Percentiles rank a stretch among this genome's conserved stretches.
phyloP scores from a whole-genome alignment of 73 alveolate genomes.

The Paramecium bursaria region DNA sequence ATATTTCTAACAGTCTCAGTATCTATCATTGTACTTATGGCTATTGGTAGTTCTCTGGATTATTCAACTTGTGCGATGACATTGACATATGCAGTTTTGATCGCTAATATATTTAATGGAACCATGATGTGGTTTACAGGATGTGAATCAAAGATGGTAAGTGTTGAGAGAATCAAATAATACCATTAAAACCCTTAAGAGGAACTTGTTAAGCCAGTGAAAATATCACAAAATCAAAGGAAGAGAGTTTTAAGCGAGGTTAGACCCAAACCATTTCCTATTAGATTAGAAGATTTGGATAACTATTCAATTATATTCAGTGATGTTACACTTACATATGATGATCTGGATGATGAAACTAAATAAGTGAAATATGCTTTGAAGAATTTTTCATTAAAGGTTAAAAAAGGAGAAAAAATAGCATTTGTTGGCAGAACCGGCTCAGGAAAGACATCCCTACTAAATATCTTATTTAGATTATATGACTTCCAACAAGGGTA shows the following conservation, averaged over 20 bases:
- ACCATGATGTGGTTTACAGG: constrained; percentile 50
- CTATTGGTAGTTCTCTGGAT: constrained; percentile 12
- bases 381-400: constrained; percentile 33
- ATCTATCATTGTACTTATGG: constrained; percentile 45
- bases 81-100: constrained; percentile 55
- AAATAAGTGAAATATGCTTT: constrained; percentile 54
- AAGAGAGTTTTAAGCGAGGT: constrained; percentile 3
- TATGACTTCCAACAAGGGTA: constrained; percentile 71
- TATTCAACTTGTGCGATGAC: constrained; percentile 65
- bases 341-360: constrained; percentile 30
- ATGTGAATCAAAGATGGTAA: constrained; percentile 65
- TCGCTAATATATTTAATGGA: constrained; percentile 58
- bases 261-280: constrained; percentile 3
- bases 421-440: constrained; percentile 94
- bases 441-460: constrained; percentile 88
- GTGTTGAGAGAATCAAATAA: constrained; percentile 65
- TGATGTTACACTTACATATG: constrained; percentile 66
- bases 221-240: constrained; percentile 5
- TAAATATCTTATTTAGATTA: constrained; percentile 80
- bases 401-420: constrained; percentile 75
- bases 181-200: constrained; percentile 62
- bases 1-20: constrained; percentile 62
- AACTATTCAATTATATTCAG: constrained; percentile 48
- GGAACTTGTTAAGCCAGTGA: constrained; percentile 12
- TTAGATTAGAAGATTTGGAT: background rate